phyloP scores from a whole-genome alignment of 1,284 basidiomycete species.

The Schizopora paradoxa region DNA sequence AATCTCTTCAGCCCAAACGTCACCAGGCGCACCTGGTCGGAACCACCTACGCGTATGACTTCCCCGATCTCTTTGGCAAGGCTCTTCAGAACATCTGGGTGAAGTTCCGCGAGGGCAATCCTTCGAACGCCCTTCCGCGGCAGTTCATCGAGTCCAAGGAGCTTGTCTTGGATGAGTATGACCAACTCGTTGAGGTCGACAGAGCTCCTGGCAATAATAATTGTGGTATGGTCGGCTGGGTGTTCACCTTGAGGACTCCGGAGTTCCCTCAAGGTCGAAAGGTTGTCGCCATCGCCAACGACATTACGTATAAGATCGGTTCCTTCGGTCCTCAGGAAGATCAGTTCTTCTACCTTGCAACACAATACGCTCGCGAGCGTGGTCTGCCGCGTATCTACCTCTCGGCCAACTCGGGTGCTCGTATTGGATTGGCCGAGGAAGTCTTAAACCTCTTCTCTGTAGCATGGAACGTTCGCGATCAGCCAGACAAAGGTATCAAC shows the following conservation, averaged over 20 bases:
- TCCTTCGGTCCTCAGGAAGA: conserved; percentile 97
- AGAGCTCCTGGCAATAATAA: conserved; percentile 91
- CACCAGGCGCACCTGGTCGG: conserved; percentile 99
- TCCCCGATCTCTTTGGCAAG: conserved; percentile 98
- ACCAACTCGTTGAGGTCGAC: conserved; percentile 85
- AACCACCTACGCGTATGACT: conserved; percentile 98
- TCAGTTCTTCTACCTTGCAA: conserved; percentile 94
- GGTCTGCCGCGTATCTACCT: conserved; percentile 95
- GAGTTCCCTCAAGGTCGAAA: conserved; percentile 90
- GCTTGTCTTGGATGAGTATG: conserved; percentile 91
- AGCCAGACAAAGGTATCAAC: conserved; percentile 93
- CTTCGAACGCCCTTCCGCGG: conserved; percentile 71
- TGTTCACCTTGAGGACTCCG: conserved; percentile 89
- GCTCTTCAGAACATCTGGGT: conserved; percentile 92
- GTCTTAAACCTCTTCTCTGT: conserved; percentile 85
- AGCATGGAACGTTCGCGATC: conserved; percentile 79
- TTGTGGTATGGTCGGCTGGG: conserved; percentile 98
- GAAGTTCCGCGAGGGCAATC: conserved; percentile 59
- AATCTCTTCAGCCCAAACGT: conserved; percentile 97
- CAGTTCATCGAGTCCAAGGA: conserved; percentile 81
- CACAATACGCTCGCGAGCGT: conserved; percentile 84
- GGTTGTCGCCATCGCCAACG: conserved; percentile 91
- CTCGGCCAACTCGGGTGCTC: conserved; percentile 97
- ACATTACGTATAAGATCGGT: conserved; percentile 98
- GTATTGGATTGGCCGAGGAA: conserved; percentile 95